Evolutionary conservation across 306 rosid species (phyloP), one percentile per base, ranked within the genome.

Genomic region (Dryas octopetala): DNA sequence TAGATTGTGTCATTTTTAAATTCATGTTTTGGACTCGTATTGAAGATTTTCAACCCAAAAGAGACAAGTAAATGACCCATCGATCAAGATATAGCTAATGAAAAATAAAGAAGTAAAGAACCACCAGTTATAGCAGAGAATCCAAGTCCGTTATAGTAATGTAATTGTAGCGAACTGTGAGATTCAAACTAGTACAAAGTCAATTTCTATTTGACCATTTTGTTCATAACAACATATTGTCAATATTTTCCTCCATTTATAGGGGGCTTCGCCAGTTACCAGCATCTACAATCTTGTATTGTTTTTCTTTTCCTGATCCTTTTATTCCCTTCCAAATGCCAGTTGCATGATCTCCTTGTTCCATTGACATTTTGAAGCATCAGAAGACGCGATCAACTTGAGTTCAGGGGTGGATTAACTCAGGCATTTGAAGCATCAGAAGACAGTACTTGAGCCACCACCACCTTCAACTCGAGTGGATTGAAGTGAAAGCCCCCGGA

Each of bases 401-500:
- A 32, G 58, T 16, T 74, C 61, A 50, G 23, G 50, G 9, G 26
- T 7, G 23, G 23, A 4, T 43, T 40, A 32, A 26, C 38, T 16
- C 14, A 0, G 32, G 48, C 2, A 38, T n/a, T 52, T 15, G 68
- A 76, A 55, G 76, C 80, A 26, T 62, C 57, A 41, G 61, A 63
- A 10, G 26, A 63, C 62, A 58, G 15, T 47, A 47, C 19, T 66
- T 73, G 72, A 59, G 44, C 53, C 64, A 26, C 74, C 38, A 66
- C 65, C 67, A 74, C 71, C 41, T 74, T 72, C 76, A 87, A 71
- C 68, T 73, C 72, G 54, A 81, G 67, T 76, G 65, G 54, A 80
- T 75, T 74, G 86, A 90, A 26, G 50, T 7, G 88, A 91, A 91
- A 40, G 89, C 89, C 41, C 82, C 89, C 0, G 85, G 80, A 46